These are phyloP conservation scores for Rhizopogon salebrosus DNA, from an alignment of 768 basidiomycete genomes.

Conservation along the genomic window DNA sequence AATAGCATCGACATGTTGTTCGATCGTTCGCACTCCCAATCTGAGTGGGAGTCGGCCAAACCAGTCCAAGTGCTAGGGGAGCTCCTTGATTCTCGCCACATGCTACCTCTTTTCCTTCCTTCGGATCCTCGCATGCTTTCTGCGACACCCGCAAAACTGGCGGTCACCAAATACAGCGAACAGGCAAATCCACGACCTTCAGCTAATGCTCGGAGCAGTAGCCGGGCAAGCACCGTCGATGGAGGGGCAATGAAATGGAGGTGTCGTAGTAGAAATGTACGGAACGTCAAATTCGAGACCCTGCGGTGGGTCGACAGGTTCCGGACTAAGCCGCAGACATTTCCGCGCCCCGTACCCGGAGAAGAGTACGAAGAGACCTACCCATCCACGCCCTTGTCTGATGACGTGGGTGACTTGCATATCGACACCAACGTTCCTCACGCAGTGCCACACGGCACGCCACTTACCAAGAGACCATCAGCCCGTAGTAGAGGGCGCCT, in stretches of 20 bases:
- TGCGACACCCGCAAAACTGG: slow-evolving; percentile 49
- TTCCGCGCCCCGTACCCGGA: slow-evolving; percentile 38
- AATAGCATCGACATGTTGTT: slow-evolving; percentile 78
- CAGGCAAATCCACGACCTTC: not conserved
- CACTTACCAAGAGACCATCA: slow-evolving; percentile 66
- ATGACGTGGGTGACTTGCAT: slow-evolving; percentile 28
- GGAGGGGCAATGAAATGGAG: slow-evolving; percentile 51
- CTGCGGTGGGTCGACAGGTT: slow-evolving; percentile 71
- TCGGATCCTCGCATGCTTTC: slow-evolving; percentile 74
- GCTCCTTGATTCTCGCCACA: slow-evolving; percentile 85
- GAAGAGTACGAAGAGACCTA: slow-evolving; percentile 31
- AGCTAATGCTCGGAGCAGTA: slow-evolving; percentile 31
- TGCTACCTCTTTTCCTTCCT: slow-evolving; percentile 86
- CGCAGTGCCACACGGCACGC: slow-evolving; percentile 32
- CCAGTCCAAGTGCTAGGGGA: slow-evolving; percentile 86
- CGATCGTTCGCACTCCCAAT: slow-evolving; percentile 57
- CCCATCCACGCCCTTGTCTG: slow-evolving; percentile 26
- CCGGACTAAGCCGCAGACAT: slow-evolving; percentile 42
- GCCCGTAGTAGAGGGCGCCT: slow-evolving; percentile 48
- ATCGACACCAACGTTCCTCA: slow-evolving; percentile 33
- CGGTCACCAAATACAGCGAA: slow-evolving; percentile 16
- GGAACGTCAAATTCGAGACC: slow-evolving; percentile 54
- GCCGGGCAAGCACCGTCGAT: slow-evolving; percentile 31
- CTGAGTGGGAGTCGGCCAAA: slow-evolving; percentile 71
- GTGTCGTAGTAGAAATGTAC: slow-evolving; percentile 51